phyloP scores from a whole-genome alignment of 1,284 basidiomycete genomes.

The Gomphus bonarii region DNA sequence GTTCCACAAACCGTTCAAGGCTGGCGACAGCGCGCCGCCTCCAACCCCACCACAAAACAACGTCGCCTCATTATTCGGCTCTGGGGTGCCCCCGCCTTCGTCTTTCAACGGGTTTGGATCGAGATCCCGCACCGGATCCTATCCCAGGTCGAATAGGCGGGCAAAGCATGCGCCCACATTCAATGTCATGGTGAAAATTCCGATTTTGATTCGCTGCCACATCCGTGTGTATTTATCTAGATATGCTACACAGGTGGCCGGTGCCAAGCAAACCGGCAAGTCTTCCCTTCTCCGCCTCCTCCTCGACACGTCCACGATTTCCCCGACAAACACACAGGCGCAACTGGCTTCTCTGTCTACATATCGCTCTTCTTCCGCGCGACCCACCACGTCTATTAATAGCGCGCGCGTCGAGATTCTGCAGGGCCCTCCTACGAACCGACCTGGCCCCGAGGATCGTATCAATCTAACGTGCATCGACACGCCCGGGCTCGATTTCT shows the following conservation, averaged over 20 bases:
- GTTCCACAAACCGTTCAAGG: slow-evolving; percentile 66
- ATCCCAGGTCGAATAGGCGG: slow-evolving; percentile 37
- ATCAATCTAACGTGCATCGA: slow-evolving; percentile 68
- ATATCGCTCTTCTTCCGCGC: slow-evolving; percentile 57
- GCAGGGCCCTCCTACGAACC: slow-evolving; percentile 38
- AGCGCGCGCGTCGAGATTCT: slow-evolving; percentile 63
- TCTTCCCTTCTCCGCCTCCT: slow-evolving; percentile 70
- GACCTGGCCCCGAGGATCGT: slow-evolving; percentile 42
- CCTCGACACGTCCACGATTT: slow-evolving; percentile 61
- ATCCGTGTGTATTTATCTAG: background rate
- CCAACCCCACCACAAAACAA: background rate
- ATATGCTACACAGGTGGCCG: slow-evolving; percentile 36
- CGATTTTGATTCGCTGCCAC: background rate
- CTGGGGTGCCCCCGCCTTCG: slow-evolving; percentile 8
- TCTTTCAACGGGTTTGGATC: slow-evolving; percentile 27
- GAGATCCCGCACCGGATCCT: slow-evolving; percentile 22
- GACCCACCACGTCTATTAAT: slow-evolving; percentile 51
- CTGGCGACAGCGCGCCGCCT: slow-evolving; percentile 17
- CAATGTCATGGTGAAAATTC: slow-evolving; percentile 61
- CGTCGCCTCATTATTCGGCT: slow-evolving; percentile 2
- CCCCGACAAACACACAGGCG: slow-evolving; percentile 46
- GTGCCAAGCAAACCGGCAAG: slow-evolving; percentile 67
- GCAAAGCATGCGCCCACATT: slow-evolving; percentile 59
- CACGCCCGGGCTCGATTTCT: slow-evolving; percentile 71
- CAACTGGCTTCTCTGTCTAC: slow-evolving; percentile 66